Evolutionary conservation across 257 asterid genomes (phyloP).

Genomic region (Buddleja alternifolia): DNA sequence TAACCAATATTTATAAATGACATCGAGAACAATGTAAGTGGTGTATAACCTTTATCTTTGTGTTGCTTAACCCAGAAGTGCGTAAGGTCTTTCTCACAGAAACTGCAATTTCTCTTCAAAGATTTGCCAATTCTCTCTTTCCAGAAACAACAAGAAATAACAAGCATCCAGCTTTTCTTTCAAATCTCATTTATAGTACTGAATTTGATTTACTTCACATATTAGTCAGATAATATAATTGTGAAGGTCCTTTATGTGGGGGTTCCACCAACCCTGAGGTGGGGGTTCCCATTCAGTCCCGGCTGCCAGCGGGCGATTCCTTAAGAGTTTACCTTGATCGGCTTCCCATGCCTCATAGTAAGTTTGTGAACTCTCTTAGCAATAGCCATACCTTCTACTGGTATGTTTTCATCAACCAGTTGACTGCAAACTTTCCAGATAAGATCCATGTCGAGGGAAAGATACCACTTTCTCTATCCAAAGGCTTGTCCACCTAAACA

Average conservation of each 20-base stretch:
- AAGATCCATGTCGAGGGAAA: too few species aligned
- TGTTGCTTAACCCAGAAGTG: neutral
- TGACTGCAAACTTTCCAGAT: too few species aligned
- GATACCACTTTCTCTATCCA: too few species aligned
- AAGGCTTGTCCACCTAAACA: too few species aligned
- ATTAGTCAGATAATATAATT: neutral
- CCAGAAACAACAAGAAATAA: slow-evolving; percentile 6
- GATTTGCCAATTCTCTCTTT: neutral
- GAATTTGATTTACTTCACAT: neutral
- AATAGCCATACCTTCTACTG: too few species aligned
- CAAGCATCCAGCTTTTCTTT: neutral
- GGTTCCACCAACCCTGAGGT: too few species aligned
- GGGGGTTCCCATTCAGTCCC: too few species aligned
- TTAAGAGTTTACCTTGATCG: too few species aligned
- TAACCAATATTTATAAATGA: neutral
- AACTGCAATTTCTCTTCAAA: neutral
- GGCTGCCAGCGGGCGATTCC: too few species aligned
- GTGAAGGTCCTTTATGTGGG: slow-evolving; percentile 14
- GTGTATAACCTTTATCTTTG: neutral
- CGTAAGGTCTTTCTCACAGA: neutral
- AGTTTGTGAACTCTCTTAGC: too few species aligned
- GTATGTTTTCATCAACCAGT: too few species aligned
- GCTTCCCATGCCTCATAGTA: too few species aligned
- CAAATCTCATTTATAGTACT: slow-evolving; percentile 6
- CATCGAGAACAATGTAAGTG: neutral